Evolutionary conservation across 1,139 yeast genomes (phyloP), one percentile per base, ranked within the genome.

Genomic region (Sugiyamaella neomexicana): DNA sequence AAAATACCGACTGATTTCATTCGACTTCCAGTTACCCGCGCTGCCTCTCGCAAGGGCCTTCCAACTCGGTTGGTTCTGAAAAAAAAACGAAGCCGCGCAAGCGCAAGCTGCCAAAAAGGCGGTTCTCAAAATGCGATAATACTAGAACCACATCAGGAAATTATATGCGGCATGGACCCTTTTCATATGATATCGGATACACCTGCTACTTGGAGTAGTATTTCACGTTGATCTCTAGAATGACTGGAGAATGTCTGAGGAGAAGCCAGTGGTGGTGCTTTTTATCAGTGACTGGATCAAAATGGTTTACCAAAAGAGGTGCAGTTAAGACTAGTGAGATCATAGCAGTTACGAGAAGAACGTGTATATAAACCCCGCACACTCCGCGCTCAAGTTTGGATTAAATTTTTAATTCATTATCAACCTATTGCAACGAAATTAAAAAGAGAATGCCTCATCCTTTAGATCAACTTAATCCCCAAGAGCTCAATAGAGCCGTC

Each of bases 401-500:
- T 29, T 12, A 27, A 6, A 27, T 27, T 9, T 5, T 27, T 27
- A 9, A 29, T 20, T 44, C 10, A 43, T 7, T 43, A 10, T 16
- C 12, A 9, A n/a, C n/a, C n/a, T n/a, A n/a, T n/a, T n/a, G n/a
- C 38, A n/a, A 43, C 23, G 23, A n/a, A 20, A 34, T 8, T 32
- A 44, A 34, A 9, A 17, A 17, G 49, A 63, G 57, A 65, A 54
- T 61, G 55, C 69, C 78, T 39, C 93, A 72, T 47, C 75, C 76
- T 58, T 83, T 87, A 65, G 93, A 86, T 68, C 79, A 87, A 55
- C 83, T 85, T 60, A 76, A 80, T 51, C 87, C 83, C 58, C 77
- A 71, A 54, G 96, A 88, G 75, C 74, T 86, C 65, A 77, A 80
- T 68, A 71, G 77, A 60, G 84, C 91, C 43, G 73, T 88, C 20